Evolutionary conservation across 495 filamentous ascomycete species (phyloP), one percentile per base, ranked within the genome.

Genomic region (Corynascus novoguineensis): DNA sequence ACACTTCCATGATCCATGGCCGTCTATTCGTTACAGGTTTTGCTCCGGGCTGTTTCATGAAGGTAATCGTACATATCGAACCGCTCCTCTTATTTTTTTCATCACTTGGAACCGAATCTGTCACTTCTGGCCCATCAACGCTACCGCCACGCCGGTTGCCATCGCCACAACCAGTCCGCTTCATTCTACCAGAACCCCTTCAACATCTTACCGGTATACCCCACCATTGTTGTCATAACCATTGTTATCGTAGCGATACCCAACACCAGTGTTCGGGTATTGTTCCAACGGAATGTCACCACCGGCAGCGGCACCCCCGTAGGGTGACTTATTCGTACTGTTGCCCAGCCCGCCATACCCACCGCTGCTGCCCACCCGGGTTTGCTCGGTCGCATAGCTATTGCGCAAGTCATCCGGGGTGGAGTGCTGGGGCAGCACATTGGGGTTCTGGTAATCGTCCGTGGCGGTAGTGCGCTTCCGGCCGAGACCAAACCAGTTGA

Each of bases 311-410:
- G 14, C 50, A 44, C 8, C 62, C 60, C 61, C 69, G 52, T 57
- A 64, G 49, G 63, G 59, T 41, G 64, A 55, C 56, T 72, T 72
- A 60, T 58, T 65, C 49, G 60, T 46, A 41, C 22, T 41, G 22
- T 51, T 27, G 22, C 56, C 55, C 48, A 62, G 22, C 3, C 56
- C 47, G 15, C 58, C 60, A 29, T 62, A 60, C 12, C 55, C 54
- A 29, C 31, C 50, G 31, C 60, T 62, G 37, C 55, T 50, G 48
- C 55, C 69, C 6, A 72, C 68, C 17, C 67, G 60, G 17, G 68
- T 75, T 53, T 65, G 56, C 53, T 76, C 74, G 22, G 73, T 74
- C 50, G 72, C 66, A 46, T 75, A 74, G 47, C 73, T 76, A 27
- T 59, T 47, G 45, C 70, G 66, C 41, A 76, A 58, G 50, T 76